phyloP scores from a whole-genome alignment of 768 basidiomycete genomes.

The Russula abietina region DNA sequence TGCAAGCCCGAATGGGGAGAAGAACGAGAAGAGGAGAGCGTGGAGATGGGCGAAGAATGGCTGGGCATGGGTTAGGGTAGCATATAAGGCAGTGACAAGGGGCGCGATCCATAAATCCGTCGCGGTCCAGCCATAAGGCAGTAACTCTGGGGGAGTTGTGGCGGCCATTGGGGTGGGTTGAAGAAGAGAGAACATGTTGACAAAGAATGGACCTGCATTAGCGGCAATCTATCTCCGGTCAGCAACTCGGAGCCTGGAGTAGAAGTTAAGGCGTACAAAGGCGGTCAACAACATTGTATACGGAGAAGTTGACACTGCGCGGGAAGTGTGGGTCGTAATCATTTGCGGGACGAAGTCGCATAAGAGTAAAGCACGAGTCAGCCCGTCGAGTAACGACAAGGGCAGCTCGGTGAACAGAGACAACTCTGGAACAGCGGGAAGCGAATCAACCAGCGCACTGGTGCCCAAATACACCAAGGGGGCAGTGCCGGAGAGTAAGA shows the following conservation, averaged over 20 bases:
- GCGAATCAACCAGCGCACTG: slow-evolving; percentile 13
- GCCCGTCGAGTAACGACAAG: slow-evolving; percentile 16
- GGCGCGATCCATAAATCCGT: slow-evolving; percentile 84
- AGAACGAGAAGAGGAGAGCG: slow-evolving; percentile 21
- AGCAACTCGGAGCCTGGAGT: not conserved
- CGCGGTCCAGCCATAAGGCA: slow-evolving; percentile 78
- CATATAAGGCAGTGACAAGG: slow-evolving; percentile 67
- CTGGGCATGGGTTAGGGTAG: slow-evolving; percentile 79
- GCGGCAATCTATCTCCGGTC: slow-evolving; percentile 18
- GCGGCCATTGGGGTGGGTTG: slow-evolving; percentile 62
- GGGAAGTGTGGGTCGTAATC: slow-evolving; percentile 21
- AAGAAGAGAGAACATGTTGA: slow-evolving; percentile 67
- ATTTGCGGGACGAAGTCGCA: slow-evolving; percentile 22
- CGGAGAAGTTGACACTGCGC: slow-evolving; percentile 18
- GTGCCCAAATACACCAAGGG: slow-evolving; percentile 15
- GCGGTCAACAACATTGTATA: slow-evolving; percentile 22
- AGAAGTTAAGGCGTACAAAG: slow-evolving; percentile 13
- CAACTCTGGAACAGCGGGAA: slow-evolving; percentile 18
- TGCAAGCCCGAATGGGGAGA: slow-evolving; percentile 17
- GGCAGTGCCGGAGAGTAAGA: slow-evolving; percentile 11
- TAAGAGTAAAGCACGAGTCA: slow-evolving; percentile 24
- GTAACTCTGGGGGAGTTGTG: slow-evolving; percentile 75
- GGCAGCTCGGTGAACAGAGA: slow-evolving; percentile 22
- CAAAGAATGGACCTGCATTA: slow-evolving; percentile 67
- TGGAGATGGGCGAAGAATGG: slow-evolving; percentile 47